These are phyloP conservation scores for Trapa bicornis DNA, from an alignment of 345 rosid species.

Conservation along the genomic window DNA sequence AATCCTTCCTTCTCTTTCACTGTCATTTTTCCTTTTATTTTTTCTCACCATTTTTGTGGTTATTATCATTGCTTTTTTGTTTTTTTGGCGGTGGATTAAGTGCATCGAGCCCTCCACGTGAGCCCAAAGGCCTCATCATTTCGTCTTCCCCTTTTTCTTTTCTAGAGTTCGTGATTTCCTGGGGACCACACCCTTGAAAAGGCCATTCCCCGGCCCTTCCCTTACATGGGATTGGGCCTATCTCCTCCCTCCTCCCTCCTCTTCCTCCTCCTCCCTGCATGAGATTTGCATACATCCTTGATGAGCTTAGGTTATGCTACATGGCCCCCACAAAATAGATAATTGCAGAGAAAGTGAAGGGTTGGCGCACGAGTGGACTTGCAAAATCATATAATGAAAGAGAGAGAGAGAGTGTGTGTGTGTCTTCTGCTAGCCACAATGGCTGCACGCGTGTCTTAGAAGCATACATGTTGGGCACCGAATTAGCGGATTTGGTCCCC, in stretches of 20 bases:
- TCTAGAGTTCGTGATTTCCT: conserved; percentile 4
- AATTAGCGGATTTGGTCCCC: neutral
- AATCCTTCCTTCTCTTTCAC: neutral
- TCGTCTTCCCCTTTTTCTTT: neutral
- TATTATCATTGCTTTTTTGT: too few species aligned
- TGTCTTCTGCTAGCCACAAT: neutral
- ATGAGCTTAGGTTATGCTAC: too few species aligned
- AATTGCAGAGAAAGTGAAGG: too few species aligned
- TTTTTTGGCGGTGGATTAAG: neutral
- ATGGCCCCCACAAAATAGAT: too few species aligned
- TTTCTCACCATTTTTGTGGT: too few species aligned
- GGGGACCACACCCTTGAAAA: neutral
- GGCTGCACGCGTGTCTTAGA: conserved; percentile 1
- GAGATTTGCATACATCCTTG: too few species aligned
- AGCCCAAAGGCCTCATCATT: conserved; percentile 2
- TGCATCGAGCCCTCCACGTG: conserved; percentile 12
- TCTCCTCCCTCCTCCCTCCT: neutral
- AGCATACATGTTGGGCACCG: neutral
- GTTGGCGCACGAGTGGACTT: too few species aligned
- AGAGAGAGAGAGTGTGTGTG: neutral
- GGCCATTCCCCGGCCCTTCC: neutral
- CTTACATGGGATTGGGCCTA: neutral
- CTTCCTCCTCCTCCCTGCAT: too few species aligned
- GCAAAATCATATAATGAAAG: neutral
- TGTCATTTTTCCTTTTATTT: neutral